Evolutionary conservation across 2,329 filamentous ascomycete species (phyloP).

Genomic region (Orbilia javanica): DNA sequence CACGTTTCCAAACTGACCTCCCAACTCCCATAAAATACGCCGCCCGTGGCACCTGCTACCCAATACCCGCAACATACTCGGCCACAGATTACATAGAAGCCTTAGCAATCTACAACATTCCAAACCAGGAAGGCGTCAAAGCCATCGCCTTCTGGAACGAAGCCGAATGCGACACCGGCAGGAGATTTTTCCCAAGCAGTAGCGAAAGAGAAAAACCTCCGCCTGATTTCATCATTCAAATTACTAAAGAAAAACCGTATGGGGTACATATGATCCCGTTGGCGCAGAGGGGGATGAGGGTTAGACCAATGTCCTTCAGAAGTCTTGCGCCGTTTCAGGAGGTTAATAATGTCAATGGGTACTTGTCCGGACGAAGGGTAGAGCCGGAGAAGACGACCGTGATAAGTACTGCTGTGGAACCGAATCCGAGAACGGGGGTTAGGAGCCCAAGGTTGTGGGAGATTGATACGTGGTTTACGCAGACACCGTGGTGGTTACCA

Average conservation of each 20-base stretch:
- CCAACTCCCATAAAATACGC: not conserved
- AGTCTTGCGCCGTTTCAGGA: not conserved
- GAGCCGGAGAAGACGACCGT: not conserved
- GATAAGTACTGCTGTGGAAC: not conserved
- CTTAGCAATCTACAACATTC: conserved; percentile 31
- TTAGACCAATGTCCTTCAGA: not conserved
- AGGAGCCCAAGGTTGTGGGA: not conserved
- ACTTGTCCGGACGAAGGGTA: not conserved
- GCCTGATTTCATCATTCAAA: conserved; percentile 9
- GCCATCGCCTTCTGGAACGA: conserved; percentile 13
- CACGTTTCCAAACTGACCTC: not conserved
- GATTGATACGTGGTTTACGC: not conserved
- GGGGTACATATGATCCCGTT: conserved; percentile 17
- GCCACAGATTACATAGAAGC: conserved; percentile 3
- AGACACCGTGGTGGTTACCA: conserved; percentile 25
- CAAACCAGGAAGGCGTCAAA: not conserved
- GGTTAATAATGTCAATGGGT: not conserved
- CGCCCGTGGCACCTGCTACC: not conserved
- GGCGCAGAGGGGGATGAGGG: not conserved
- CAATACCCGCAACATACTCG: not conserved
- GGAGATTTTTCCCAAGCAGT: not conserved
- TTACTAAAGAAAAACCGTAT: not conserved
- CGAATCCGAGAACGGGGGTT: not conserved
- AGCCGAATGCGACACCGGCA: not conserved
- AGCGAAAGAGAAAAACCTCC: too few species aligned